phyloP scores from a whole-genome alignment of 2,329 filamentous ascomycete species.

The Botryotinia narcissicola region DNA sequence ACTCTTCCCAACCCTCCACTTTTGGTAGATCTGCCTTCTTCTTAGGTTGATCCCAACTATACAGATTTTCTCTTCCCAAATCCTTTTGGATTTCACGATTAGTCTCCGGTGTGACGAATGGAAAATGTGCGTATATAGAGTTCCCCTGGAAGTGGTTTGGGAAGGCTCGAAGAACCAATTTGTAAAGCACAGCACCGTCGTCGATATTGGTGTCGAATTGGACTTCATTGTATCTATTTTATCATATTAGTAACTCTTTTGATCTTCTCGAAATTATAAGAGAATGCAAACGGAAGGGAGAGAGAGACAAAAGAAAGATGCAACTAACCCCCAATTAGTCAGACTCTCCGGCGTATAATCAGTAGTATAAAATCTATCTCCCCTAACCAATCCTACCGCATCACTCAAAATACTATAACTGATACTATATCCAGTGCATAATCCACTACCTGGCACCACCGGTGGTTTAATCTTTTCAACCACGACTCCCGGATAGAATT shows the following conservation, averaged over 20 bases:
- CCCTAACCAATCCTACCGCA: constrained; percentile 57
- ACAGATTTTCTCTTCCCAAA: constrained; percentile 43
- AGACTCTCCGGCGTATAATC: constrained; percentile 59
- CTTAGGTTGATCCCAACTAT: constrained; percentile 33
- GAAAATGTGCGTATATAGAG: constrained; percentile 69
- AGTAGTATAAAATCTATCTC: constrained; percentile 54
- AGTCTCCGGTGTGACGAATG: constrained; percentile 63
- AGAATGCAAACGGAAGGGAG: background rate
- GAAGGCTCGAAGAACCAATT: constrained; percentile 74
- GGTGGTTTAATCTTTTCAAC: constrained; percentile 56
- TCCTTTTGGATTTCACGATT: constrained; percentile 67
- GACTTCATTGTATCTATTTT: constrained; percentile 11
- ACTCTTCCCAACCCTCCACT: background rate
- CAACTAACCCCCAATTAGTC: constrained; percentile 75
- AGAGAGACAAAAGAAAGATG: constrained; percentile 39
- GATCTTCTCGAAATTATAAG: background rate
- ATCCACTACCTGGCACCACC: constrained; percentile 51
- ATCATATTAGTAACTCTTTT: background rate
- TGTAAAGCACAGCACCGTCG: constrained; percentile 80
- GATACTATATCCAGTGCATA: constrained; percentile 53
- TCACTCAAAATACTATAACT: constrained; percentile 58
- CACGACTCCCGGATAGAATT: constrained; percentile 67
- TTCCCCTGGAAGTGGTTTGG: constrained; percentile 72
- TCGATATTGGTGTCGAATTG: constrained; percentile 50
- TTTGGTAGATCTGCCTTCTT: constrained; percentile 9